A percentile compares a stretch with the other conserved stretches of the same genome.
These are phyloP conservation scores for Erodium texanum DNA, from an alignment of 441 rosid genomes.

Conservation along the genomic window DNA sequence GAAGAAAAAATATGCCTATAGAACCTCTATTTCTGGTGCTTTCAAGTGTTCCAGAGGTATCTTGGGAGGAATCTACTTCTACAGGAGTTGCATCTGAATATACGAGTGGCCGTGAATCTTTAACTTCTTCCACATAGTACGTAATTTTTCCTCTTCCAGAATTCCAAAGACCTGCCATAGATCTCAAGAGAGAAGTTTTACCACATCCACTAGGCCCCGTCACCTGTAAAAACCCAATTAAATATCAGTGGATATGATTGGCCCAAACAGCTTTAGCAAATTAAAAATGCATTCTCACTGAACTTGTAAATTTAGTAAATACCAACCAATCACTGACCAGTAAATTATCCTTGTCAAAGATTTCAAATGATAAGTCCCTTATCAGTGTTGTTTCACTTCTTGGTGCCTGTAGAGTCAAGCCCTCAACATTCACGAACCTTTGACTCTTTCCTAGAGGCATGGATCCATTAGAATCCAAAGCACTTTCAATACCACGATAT, in stretches of 20 bases:
- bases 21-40: conserved; percentile 26
- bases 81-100: conserved; percentile 24
- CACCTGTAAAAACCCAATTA: conserved; percentile 40
- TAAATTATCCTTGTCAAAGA: conserved; percentile 59
- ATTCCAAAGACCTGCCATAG: conserved; percentile 92
- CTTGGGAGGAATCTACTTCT: conserved; percentile 21
- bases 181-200: conserved; percentile 86
- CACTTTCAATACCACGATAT: conserved; percentile 26
- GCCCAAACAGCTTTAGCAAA: conserved; percentile 11
- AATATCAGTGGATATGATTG: conserved; percentile 8
- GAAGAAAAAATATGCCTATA: conserved; percentile 65
- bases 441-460: conserved; percentile 22
- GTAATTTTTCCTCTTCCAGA: conserved; percentile 76
- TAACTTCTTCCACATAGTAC: conserved; percentile 44
- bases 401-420: conserved; percentile 71
- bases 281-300: conserved; percentile 16
- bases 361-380: conserved; percentile 46
- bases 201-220: conserved; percentile 93
- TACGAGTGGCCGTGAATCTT: conserved; percentile 23
- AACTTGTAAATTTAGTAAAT: conserved; percentile 1
- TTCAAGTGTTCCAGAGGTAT: conserved; percentile 24
- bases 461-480: conserved; percentile 51
- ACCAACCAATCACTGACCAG: conserved; percentile 42
- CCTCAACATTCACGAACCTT: conserved; percentile 50
- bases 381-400: conserved; percentile 58